phyloP scores from a whole-genome alignment of 257 asterid species.

The Paulownia fortunei region DNA sequence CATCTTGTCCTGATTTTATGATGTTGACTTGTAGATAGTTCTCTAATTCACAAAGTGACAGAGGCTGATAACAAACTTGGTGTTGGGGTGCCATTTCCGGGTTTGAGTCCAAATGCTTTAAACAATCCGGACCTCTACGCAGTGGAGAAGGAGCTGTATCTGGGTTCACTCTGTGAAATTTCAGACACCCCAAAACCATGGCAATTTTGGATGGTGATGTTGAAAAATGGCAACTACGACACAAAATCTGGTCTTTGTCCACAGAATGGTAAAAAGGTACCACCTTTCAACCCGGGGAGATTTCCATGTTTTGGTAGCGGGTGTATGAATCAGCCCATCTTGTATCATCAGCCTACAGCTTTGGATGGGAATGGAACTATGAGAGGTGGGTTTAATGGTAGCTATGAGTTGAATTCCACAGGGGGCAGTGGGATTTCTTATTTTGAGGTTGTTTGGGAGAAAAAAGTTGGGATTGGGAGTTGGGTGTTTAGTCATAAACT shows the following conservation, averaged over 20 bases:
- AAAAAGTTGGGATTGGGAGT: constrained; percentile 60
- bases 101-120: constrained; percentile 40
- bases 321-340: constrained; percentile 68
- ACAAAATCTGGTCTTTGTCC: constrained; percentile 65
- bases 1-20: background rate
- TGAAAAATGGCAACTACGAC: constrained; percentile 73
- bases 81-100: constrained; percentile 56
- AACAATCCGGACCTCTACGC: constrained; percentile 66
- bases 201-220: constrained; percentile 85
- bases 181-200: constrained; percentile 62
- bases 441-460: constrained; percentile 70
- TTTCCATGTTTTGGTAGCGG: constrained; percentile 72
- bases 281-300: constrained; percentile 59
- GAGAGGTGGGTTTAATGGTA: constrained; percentile 70
- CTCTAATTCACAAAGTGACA: constrained; percentile 56
- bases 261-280: constrained; percentile 55
- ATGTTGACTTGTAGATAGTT: constrained; percentile 25
- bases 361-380: constrained; percentile 33
- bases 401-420: constrained; percentile 39
- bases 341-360: constrained; percentile 50
- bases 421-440: constrained; percentile 34
- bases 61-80: constrained; percentile 65
- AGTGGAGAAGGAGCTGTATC: constrained; percentile 65
- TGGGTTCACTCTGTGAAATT: constrained; percentile 67
- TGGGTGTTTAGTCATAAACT: constrained; percentile 69